Evolutionary conservation across 176 grass and related monocot genomes (phyloP).

Genomic region (Poa pratensis): DNA sequence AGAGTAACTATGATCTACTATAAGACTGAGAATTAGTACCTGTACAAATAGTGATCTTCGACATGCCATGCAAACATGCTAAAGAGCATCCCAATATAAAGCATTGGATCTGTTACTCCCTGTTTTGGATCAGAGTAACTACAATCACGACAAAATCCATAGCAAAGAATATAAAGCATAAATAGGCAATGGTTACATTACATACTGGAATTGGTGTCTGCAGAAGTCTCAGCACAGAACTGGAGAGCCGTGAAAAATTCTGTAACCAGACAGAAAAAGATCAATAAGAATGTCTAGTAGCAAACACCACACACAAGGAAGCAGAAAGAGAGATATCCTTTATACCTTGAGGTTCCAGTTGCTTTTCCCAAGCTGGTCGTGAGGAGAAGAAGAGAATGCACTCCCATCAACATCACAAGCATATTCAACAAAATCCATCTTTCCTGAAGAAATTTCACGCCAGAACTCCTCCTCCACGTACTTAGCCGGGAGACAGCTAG

Average conservation of each 20-base stretch:
- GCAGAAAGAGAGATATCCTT: neutral
- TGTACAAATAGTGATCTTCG: conserved; percentile 99
- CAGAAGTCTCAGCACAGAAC: conserved; percentile 84
- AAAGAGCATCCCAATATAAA: conserved; percentile 99
- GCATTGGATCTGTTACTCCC: conserved; percentile 99
- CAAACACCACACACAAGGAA: neutral
- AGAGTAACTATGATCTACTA: neutral
- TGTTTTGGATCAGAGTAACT: conserved; percentile 52
- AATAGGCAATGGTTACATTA: conserved; percentile 28
- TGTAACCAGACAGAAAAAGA: conserved; percentile 34
- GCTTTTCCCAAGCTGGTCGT: conserved; percentile 85
- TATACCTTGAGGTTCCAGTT: conserved; percentile 98
- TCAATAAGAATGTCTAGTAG: conserved; percentile 8
- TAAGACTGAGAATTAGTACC: conserved; percentile 47
- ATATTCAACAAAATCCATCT: conserved; percentile 95
- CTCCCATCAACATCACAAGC: conserved; percentile 98
- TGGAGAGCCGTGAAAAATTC: conserved; percentile 87
- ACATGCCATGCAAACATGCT: conserved; percentile 99
- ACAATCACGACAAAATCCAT: conserved; percentile 9
- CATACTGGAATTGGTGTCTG: conserved; percentile 77
- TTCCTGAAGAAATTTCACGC: conserved; percentile 97
- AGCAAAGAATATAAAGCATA: neutral
- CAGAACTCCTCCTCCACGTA: conserved; percentile 97
- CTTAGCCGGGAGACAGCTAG: conserved; percentile 73
- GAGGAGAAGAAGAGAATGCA: conserved; percentile 91